Percentiles rank a stretch among this genome's conserved stretches.
phyloP scores from a whole-genome alignment of 2,329 filamentous ascomycete species.

The Neonectria punicea region DNA sequence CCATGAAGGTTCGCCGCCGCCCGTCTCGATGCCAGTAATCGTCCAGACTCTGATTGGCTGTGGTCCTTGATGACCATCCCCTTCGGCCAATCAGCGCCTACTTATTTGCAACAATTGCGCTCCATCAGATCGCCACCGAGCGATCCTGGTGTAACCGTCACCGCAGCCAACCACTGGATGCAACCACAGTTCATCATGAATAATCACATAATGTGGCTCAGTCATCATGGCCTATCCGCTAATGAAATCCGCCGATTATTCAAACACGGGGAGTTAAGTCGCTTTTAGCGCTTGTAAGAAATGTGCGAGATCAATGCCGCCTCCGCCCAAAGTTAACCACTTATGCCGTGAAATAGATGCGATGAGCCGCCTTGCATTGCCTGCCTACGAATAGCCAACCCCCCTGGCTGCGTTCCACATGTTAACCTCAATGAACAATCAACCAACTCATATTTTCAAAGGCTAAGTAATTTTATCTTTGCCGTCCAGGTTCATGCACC shows the following conservation, averaged over 20 bases:
- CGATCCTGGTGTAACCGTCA: background rate
- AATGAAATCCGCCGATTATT: background rate
- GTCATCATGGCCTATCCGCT: constrained; percentile 23
- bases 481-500: background rate
- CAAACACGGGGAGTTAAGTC: background rate
- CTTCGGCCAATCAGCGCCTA: constrained; percentile 29
- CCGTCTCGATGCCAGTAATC: constrained; percentile 32
- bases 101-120: constrained; percentile 39
- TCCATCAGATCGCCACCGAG: background rate
- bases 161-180: background rate
- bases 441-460: no score
- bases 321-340: no score
- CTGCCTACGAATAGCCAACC: no score
- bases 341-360: no score
- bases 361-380: no score
- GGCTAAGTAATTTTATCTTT: background rate
- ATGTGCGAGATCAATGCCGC: no score
- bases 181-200: constrained; percentile 12
- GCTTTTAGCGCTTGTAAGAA: background rate
- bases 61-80: fast-evolving
- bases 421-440: no score
- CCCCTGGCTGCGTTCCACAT: no score
- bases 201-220: background rate
- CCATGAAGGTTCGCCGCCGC: constrained; percentile 10
- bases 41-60: constrained; percentile 23